These are phyloP conservation scores for Corynespora cassiicola DNA, from an alignment of 2,329 filamentous ascomycete species.

Conservation along the genomic window DNA sequence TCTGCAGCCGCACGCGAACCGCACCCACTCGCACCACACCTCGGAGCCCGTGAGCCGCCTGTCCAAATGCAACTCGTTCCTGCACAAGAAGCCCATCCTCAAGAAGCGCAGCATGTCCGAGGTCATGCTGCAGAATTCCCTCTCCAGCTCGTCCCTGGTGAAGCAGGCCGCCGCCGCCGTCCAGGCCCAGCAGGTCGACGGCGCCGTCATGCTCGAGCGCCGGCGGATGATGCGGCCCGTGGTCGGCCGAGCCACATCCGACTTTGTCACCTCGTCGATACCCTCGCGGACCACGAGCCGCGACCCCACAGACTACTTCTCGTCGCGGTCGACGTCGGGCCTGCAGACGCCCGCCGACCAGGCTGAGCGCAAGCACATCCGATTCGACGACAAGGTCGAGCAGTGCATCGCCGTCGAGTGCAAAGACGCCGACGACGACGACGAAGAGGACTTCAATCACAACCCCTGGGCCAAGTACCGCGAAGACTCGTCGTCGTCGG, in stretches of 20 bases:
- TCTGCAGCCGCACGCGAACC: constrained; percentile 74
- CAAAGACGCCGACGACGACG: constrained; percentile 79
- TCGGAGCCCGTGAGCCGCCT: constrained; percentile 61
- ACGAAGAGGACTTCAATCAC: constrained; percentile 56
- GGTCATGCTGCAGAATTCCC: constrained; percentile 86
- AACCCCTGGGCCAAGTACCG: constrained; percentile 47
- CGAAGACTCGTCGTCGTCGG: constrained; percentile 64
- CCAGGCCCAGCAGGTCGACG: constrained; percentile 78
- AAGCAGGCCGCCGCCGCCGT: constrained; percentile 89
- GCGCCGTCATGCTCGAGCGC: constrained; percentile 48
- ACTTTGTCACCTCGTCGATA: constrained; percentile 71
- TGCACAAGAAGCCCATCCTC: constrained; percentile 85
- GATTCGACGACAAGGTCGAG: constrained; percentile 94
- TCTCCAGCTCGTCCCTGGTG: constrained; percentile 86
- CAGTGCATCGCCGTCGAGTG: constrained; percentile 94
- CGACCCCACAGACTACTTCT: constrained; percentile 69
- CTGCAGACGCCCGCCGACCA: constrained; percentile 67
- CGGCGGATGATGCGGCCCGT: constrained; percentile 60
- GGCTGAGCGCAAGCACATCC: constrained; percentile 81
- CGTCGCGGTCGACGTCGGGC: constrained; percentile 75
- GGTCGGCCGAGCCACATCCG: constrained; percentile 70
- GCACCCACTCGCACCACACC: constrained; percentile 55
- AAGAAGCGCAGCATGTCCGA: constrained; percentile 98
- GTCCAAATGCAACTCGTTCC: constrained; percentile 70
- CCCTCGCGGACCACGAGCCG: constrained; percentile 67